Evolutionary conservation across 768 basidiomycete genomes (phyloP), one percentile per base, ranked within the genome.

Genomic region (Hortiboletus flavorubellus): DNA sequence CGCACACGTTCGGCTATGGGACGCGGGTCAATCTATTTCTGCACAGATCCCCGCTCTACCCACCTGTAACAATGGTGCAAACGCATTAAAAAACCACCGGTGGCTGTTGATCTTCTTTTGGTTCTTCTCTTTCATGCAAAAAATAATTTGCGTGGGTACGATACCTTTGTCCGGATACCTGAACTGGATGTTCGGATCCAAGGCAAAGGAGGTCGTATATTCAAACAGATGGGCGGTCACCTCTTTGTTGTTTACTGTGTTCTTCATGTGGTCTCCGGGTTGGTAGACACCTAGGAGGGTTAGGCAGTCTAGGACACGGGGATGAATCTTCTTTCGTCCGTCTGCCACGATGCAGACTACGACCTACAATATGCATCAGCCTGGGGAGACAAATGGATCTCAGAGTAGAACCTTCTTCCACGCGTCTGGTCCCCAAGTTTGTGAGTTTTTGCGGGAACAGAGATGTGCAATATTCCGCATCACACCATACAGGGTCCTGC

Each of bases 21-120:
- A 56, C 4, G 2, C 4, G 23, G 34, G 21, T 56, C 23, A 58
- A 30, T 31, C 10, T 16, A 51, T 31, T 23, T 40, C 14, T 56
- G 9, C 11, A 56, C 9, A 1, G 2, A 41, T 38, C 4, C 6
- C 15, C 16, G 21, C n/a, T 31, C 46, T 14, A 62, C 79, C n/a
- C 40, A 88, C 90, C 73, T 90, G 89, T 30, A 98, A 72, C 68
- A 95, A 75, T 0, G 86, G 79, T 0, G 82, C 89, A 68, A 98
- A 91, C 0, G 93, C 95, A 67, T 97, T 98, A 73, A 98, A 97
- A 72, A 95, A 96, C 95, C 95, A 98, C 46, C 95, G 78, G 64
- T 97, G 94, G 45, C 89, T 91, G 69, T 97, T 98, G 67, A 98
- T 95, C 75, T 98, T 97, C 78, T 95, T 94, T 68, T 92, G 88